Evolutionary conservation across 768 basidiomycete genomes (phyloP).

Genomic region (Tylopilus vinaceipallidus): DNA sequence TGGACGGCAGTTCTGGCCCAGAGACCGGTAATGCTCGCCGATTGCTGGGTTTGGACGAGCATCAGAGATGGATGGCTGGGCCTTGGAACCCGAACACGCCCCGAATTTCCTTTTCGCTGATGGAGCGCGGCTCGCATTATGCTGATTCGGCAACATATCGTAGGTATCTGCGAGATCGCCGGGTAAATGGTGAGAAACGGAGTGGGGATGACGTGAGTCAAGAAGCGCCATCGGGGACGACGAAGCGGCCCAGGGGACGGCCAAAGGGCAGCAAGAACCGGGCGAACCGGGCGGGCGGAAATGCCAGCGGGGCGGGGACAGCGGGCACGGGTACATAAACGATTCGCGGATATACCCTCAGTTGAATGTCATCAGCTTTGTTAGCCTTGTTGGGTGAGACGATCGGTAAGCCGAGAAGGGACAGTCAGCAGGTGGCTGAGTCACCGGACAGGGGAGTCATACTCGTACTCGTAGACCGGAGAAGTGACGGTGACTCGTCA

Average conservation of each 20-base stretch:
- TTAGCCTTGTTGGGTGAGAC: constrained; percentile 3
- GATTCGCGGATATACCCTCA: constrained; percentile 11
- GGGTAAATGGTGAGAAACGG: constrained; percentile 48
- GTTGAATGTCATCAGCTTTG: no score
- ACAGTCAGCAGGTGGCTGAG: constrained; percentile 14
- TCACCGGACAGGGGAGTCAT: constrained; percentile 3
- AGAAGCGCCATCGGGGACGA: constrained; percentile 29
- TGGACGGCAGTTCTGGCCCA: constrained; percentile 3
- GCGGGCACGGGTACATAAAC: constrained; percentile 2
- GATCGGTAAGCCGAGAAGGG: neutral
- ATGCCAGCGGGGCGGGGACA: constrained; percentile 9
- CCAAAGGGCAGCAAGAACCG: constrained; percentile 72
- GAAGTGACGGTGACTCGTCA: no score
- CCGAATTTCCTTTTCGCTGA: neutral
- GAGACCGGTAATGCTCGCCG: constrained; percentile 3
- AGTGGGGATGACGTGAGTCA: constrained; percentile 21
- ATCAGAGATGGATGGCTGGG: neutral
- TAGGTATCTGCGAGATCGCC: constrained; percentile 64
- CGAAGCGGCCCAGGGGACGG: constrained; percentile 60
- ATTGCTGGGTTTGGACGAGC: constrained; percentile 3
- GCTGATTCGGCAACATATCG: constrained; percentile 6
- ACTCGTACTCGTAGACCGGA: no score
- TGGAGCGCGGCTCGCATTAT: constrained; percentile 17
- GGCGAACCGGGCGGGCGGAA: constrained; percentile 18
- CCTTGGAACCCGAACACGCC: no score